Percentiles rank a stretch among this genome's conserved stretches.
Conservation (phyloP, 345 rosid species). For the Rubroshorea leprosula region DNA sequence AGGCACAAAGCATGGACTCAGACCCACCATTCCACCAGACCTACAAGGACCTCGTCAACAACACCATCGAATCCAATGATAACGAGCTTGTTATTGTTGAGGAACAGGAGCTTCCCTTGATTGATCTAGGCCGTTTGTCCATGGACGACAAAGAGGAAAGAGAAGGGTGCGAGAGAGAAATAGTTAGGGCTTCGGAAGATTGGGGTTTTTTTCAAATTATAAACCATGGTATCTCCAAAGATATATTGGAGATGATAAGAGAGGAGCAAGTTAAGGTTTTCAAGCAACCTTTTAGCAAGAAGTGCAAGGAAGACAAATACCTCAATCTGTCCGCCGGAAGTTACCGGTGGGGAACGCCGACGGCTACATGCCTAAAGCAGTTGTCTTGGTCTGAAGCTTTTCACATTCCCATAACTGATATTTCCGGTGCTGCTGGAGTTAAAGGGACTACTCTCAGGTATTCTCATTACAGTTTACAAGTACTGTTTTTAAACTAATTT, state of each 20-base stretch:
- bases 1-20: conserved; percentile 31
- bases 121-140: conserved; percentile 45
- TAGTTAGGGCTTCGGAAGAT: conserved; percentile 44
- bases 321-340: conserved; percentile 32
- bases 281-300: conserved; percentile 34
- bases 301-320: conserved; percentile 30
- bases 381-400: conserved; percentile 74
- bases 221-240: conserved; percentile 50
- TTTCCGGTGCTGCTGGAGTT: conserved; percentile 23
- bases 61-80: conserved; percentile 1
- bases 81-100: conserved; percentile 21
- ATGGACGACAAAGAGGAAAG: conserved; percentile 9
- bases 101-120: conserved; percentile 78
- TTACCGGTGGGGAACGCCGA: conserved; percentile 58
- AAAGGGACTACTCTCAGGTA: conserved; percentile 37
- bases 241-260: conserved; percentile 39
- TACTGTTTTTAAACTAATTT: not conserved
- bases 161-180: conserved; percentile 30
- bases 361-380: conserved; percentile 40
- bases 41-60: conserved; percentile 30
- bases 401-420: conserved; percentile 49
- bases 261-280: conserved; percentile 44
- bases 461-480: not conserved
- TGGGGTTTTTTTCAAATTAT: conserved; percentile 77
- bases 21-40: conserved; percentile 77